Base-by-base conservation (phyloP, 345 rosid genomes). In the Clausena lansium region DNA sequence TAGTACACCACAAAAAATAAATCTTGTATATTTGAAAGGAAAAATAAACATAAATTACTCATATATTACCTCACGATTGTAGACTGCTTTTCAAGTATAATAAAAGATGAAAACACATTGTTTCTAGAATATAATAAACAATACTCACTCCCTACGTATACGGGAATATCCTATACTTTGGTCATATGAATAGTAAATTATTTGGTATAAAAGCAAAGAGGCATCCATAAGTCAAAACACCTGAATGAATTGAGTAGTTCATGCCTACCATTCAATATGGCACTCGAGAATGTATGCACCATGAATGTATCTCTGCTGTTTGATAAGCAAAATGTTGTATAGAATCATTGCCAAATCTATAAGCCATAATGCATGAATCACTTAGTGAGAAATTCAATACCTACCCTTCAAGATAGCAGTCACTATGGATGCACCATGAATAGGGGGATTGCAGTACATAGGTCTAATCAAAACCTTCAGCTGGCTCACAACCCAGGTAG, bases 401-500 rank as follows among this genome's bases (percentile, higher is more conserved):
- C 89, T 80, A 76, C 83, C 79, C 76, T 79, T 84, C 20, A 88
- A 70, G 74, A 88, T 86, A 59, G 76, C 39, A 80, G 89, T 83
- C 58, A 83, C 89, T 74, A 88, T 84, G 13, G 89, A 75, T 58
- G 91, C 89, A 69, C 91, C 91, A 62, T 88, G 91, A 71, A 86
- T 84, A 45, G 89, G 91, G 1, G 91, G 91, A 45, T 82, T 88
- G 41, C 89, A 88, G 75, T 86, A 88, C 91, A 86, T 84, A 32
- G 91, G 88, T 73, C 86, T 85, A 63, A 88, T 86, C 20, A 88
- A 78, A 81, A 86, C 85, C 77, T 88, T 88, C 81, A 88, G 83
- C 77, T 84, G 91, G 87, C 89, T 86, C 76, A 86, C 88, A 73
- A 81, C 83, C 64, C 72, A 76, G 65, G 78, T 71, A 73, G 87